phyloP scores from a whole-genome alignment of 176 grass and related monocot species.

The Saccharum officinarum region DNA sequence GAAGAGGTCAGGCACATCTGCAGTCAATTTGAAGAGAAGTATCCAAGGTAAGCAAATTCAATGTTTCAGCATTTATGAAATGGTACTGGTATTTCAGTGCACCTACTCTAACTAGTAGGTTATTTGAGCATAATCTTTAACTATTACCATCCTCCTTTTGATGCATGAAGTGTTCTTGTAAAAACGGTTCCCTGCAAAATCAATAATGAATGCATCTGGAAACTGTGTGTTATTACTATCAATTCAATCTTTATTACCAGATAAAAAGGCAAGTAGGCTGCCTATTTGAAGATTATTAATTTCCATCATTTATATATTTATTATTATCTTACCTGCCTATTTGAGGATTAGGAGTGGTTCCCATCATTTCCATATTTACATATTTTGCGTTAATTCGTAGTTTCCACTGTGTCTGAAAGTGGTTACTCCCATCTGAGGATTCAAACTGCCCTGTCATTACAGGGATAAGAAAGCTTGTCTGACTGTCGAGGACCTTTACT shows the following conservation, averaged over 20 bases:
- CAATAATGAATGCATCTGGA: background rate
- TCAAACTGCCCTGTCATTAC: background rate
- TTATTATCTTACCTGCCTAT: too few species aligned
- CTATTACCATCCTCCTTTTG: background rate
- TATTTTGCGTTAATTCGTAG: background rate
- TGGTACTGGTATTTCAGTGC: background rate
- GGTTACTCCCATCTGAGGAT: background rate
- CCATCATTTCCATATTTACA: too few species aligned
- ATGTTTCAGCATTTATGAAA: background rate
- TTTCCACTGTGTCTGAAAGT: background rate
- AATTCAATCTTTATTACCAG: background rate
- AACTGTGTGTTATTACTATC: background rate
- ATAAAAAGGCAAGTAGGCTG: background rate
- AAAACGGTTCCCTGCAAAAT: background rate
- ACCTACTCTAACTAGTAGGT: background rate
- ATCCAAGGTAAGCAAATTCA: slow-evolving; percentile 30
- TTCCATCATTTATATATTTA: background rate
- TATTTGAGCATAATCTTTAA: background rate
- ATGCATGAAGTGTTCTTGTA: background rate
- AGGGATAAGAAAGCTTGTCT: slow-evolving; percentile 18
- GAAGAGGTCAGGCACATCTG: slow-evolving; percentile 24
- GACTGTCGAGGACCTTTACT: slow-evolving; percentile 33
- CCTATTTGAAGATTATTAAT: background rate
- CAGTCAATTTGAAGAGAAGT: slow-evolving; percentile 22
- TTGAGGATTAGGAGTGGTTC: too few species aligned